These are phyloP conservation scores for Ilyonectria robusta DNA, from an alignment of 2,329 filamentous ascomycete species.

Conservation along the genomic window DNA sequence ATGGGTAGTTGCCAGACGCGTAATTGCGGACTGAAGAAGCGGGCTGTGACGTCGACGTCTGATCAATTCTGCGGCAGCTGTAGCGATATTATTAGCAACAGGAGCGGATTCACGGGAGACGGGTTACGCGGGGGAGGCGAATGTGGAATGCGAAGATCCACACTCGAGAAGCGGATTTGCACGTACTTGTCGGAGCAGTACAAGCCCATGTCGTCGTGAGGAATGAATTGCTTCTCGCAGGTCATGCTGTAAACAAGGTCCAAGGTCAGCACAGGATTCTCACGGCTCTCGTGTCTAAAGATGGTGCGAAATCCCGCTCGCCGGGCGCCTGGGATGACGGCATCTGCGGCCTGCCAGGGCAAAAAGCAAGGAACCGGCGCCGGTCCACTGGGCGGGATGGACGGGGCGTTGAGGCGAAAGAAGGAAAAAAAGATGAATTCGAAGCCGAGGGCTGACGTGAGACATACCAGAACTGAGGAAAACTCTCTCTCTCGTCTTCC, in stretches of 20 bases:
- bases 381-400: slow-evolving; percentile 1
- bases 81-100: slow-evolving; percentile 41
- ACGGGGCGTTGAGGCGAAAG: slow-evolving; percentile 16
- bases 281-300: neutral
- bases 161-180: slow-evolving; percentile 30
- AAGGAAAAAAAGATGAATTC: slow-evolving; percentile 26
- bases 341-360: slow-evolving; percentile 34
- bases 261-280: slow-evolving; percentile 40
- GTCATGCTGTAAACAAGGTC: slow-evolving; percentile 66
- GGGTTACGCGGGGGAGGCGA: slow-evolving; percentile 19
- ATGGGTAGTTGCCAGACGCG: slow-evolving; percentile 58
- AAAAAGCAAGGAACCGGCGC: slow-evolving; percentile 35
- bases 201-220: slow-evolving; percentile 68
- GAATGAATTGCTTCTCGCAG: slow-evolving; percentile 76
- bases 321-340: slow-evolving; percentile 35
- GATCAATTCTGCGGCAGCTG: slow-evolving; percentile 70
- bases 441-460: slow-evolving; percentile 32
- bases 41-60: slow-evolving; percentile 54
- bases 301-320: slow-evolving; percentile 7
- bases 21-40: slow-evolving; percentile 49
- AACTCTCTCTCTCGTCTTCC: slow-evolving; percentile 73
- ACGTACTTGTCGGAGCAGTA: slow-evolving; percentile 77
- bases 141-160: slow-evolving; percentile 32
- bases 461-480: slow-evolving; percentile 76
- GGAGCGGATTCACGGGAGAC: slow-evolving; percentile 18